Percentiles rank a stretch among this genome's conserved stretches.
Evolutionary conservation across 345 rosid genomes (phyloP).

Genomic region (Corchorus olitorius): DNA sequence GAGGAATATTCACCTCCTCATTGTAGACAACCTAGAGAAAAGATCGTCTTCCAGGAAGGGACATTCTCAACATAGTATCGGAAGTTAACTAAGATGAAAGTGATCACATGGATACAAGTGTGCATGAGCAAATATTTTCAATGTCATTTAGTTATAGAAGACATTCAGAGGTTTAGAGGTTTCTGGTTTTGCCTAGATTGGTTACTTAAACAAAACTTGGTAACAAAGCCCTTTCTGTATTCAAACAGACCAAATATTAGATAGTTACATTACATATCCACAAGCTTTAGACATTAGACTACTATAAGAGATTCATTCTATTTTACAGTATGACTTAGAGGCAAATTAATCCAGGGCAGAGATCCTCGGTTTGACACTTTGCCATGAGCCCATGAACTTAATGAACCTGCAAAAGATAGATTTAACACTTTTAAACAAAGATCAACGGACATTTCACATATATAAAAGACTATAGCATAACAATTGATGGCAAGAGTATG

Average conservation of each 20-base stretch:
- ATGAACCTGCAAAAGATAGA: conserved; percentile 7
- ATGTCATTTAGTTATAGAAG: background rate
- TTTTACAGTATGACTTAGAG: background rate
- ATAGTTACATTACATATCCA: background rate
- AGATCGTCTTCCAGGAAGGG: background rate
- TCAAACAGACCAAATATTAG: background rate
- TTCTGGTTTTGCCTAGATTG: background rate
- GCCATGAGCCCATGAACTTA: background rate
- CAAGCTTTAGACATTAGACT: background rate
- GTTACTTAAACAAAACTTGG: background rate
- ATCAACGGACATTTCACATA: background rate
- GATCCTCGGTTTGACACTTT: background rate
- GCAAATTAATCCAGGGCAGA: background rate
- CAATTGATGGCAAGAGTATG: background rate
- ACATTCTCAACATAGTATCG: background rate
- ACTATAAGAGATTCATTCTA: background rate
- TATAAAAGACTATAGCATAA: background rate
- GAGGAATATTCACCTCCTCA: background rate
- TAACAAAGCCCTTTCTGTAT: background rate
- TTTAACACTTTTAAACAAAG: background rate
- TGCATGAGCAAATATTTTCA: background rate
- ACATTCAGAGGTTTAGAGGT: background rate
- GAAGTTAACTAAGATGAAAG: background rate
- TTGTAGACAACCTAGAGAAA: background rate
- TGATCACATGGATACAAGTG: background rate